Conservation (phyloP, 768 basidiomycete species). For the Paxillus ammoniavirescens region DNA sequence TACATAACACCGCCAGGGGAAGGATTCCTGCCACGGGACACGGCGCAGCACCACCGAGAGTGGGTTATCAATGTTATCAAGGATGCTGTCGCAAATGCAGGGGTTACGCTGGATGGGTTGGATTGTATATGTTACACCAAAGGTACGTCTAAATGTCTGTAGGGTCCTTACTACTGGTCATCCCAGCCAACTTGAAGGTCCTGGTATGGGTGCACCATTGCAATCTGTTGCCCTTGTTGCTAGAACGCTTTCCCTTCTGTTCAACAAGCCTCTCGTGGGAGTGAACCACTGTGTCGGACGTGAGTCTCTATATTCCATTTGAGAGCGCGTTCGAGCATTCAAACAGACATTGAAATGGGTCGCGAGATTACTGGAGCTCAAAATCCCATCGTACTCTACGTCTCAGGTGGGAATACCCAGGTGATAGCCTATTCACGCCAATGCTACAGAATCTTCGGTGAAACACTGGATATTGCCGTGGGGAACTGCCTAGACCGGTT, state of each 20-base stretch:
- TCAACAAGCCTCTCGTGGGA: constrained; percentile 87
- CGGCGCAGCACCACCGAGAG: constrained; percentile 92
- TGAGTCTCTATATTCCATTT: constrained; percentile 38
- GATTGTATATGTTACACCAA: constrained; percentile 98
- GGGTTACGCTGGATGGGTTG: constrained; percentile 69
- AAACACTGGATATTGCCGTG: constrained; percentile 98
- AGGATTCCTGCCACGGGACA: constrained; percentile 95
- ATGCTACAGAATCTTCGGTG: constrained; percentile 97
- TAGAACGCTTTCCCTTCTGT: constrained; percentile 83
- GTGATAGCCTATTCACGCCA: constrained; percentile 98
- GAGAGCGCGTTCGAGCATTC: not conserved
- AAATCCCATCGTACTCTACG: constrained; percentile 96
- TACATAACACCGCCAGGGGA: constrained; percentile 98
- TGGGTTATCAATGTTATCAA: constrained; percentile 85
- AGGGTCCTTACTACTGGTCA: not conserved
- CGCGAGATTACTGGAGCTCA: constrained; percentile 90
- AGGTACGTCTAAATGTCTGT: constrained; percentile 49
- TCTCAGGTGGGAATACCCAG: constrained; percentile 98
- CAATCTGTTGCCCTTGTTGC: constrained; percentile 95
- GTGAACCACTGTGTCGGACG: constrained; percentile 99
- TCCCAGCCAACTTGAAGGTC: constrained; percentile 51
- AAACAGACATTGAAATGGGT: constrained; percentile 96
- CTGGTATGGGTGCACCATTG: constrained; percentile 98
- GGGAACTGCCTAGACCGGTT: constrained; percentile 98
- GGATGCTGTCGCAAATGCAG: constrained; percentile 68